Base-by-base conservation (phyloP, 345 rosid species). In the Mangifera indica region DNA sequence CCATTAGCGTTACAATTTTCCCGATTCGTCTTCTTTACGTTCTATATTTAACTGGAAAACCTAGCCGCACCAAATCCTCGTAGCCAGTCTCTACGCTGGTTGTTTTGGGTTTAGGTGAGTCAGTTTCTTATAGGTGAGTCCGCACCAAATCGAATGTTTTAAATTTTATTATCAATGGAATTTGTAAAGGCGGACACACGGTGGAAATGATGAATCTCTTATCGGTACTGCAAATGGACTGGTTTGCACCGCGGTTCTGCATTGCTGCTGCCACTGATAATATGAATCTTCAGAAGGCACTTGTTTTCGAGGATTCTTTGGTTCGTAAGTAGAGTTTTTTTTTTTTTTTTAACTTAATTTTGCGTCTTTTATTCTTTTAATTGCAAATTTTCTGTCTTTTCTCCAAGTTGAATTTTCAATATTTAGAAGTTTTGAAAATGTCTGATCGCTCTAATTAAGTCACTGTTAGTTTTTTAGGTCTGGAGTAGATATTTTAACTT, bases 231-330 rank as follows among this genome's bases (percentile, higher is more conserved):
- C 88, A 78, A 13, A 87, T 74, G 79, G 89, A 84, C 45, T 76
- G 89, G 72, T 89, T 83, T 71, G 55, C 81, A 4, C 99, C 96
- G 5, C 80, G 99, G 75, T 91, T 77, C 81, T 92, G 91, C 76
- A 76, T 95, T 54, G 96, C 97, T 32, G 99, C 98, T 12, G 89
- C 91, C 46, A 95, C 99, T 11, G 99, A 95, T 83, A 88, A 86
- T 72, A 92, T 91, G 93, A 95, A 98, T 72, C 88, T 95, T 10
- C 96, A 92, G 62, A 95, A 92, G 78, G 97, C 96, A 81, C 91
- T 84, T n/a, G 65, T 68, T 6, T 82, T 91, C 75, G 98, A 95
- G 84, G 83, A 81, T 73, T 86, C 89, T 21, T 46, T 85, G 66
- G 65, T 61, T 56, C 80, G 84, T 10, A 45, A 61, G n/a, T n/a